phyloP scores from a whole-genome alignment of 2,329 filamentous ascomycete genomes.

The Aspergillus sp. region DNA sequence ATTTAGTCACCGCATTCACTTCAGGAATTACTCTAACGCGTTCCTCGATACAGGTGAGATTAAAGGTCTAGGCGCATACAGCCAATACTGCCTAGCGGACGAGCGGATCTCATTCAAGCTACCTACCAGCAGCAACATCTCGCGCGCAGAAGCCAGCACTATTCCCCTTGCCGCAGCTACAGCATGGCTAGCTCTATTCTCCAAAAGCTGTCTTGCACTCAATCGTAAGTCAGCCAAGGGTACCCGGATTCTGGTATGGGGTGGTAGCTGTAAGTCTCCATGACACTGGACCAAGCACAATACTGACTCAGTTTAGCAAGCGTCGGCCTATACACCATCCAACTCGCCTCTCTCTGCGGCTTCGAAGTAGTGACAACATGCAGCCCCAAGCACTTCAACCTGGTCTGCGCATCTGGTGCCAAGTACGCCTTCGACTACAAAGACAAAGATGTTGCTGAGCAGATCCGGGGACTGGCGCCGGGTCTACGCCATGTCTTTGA shows the following conservation, averaged over 20 bases:
- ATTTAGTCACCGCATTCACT: background rate
- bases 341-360: slow-evolving; percentile 35
- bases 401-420: slow-evolving; percentile 38
- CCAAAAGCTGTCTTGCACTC: slow-evolving; percentile 41
- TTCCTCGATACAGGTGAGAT: slow-evolving; percentile 11
- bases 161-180: slow-evolving; percentile 45
- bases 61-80: slow-evolving; percentile 41
- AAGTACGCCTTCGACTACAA: slow-evolving; percentile 46
- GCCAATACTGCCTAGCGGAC: slow-evolving; percentile 44
- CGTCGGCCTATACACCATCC: slow-evolving; percentile 42
- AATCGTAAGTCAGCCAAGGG: slow-evolving; percentile 16
- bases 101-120: slow-evolving; percentile 46
- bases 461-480: slow-evolving; percentile 37
- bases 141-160: slow-evolving; percentile 38
- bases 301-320: slow-evolving; percentile 30
- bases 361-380: slow-evolving; percentile 43
- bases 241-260: slow-evolving; percentile 46
- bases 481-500: slow-evolving; percentile 45
- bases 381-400: slow-evolving; percentile 35
- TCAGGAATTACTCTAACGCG: too few relatives aligned
- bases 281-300: too few relatives aligned
- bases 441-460: slow-evolving; percentile 37
- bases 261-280: slow-evolving; percentile 44
- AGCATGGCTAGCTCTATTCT: slow-evolving; percentile 45
- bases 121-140: slow-evolving; percentile 33